Percentiles rank a stretch among this genome's conserved stretches.
phyloP scores from a whole-genome alignment of 176 grass and related monocot genomes.

The Eleusine coracana region DNA sequence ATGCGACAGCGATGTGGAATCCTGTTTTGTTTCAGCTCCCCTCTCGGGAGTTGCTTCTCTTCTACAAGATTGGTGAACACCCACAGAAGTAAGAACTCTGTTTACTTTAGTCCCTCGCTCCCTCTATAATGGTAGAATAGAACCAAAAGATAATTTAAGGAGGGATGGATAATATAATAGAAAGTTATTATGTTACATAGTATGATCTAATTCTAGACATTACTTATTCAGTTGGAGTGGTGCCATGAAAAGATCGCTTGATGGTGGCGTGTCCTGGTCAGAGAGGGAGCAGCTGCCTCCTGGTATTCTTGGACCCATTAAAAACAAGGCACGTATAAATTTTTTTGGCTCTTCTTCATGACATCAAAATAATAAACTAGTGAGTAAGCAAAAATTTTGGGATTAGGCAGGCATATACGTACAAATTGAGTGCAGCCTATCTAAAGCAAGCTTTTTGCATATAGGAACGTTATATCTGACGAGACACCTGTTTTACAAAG shows the following conservation, averaged over 20 bases:
- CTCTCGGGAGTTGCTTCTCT: constrained; percentile 80
- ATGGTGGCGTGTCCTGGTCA: constrained; percentile 83
- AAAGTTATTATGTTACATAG: not conserved
- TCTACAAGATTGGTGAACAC: constrained; percentile 95
- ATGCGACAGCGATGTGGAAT: constrained; percentile 86
- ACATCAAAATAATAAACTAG: not conserved
- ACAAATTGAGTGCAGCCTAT: not conserved
- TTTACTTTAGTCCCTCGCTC: not conserved
- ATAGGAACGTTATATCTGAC: not conserved
- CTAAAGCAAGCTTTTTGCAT: not conserved
- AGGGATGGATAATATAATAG: not conserved
- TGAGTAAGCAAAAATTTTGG: not conserved
- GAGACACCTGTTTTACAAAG: not conserved
- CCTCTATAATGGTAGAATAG: not conserved
- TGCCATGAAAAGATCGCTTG: constrained; percentile 86
- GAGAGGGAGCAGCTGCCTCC: constrained; percentile 80
- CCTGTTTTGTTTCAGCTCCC: constrained; percentile 93
- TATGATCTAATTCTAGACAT: constrained; percentile 9
- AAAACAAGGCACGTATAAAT: constrained; percentile 75
- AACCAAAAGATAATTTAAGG: not conserved
- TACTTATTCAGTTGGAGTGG: constrained; percentile 79
- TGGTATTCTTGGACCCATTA: constrained; percentile 94
- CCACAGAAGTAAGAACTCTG: constrained; percentile 64
- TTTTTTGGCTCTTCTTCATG: not conserved
- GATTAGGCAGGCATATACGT: not conserved